Percentiles rank a stretch among this genome's conserved stretches.
Conservation (phyloP, 208 protist genomes). For the Herpetomonas tarakana region DNA sequence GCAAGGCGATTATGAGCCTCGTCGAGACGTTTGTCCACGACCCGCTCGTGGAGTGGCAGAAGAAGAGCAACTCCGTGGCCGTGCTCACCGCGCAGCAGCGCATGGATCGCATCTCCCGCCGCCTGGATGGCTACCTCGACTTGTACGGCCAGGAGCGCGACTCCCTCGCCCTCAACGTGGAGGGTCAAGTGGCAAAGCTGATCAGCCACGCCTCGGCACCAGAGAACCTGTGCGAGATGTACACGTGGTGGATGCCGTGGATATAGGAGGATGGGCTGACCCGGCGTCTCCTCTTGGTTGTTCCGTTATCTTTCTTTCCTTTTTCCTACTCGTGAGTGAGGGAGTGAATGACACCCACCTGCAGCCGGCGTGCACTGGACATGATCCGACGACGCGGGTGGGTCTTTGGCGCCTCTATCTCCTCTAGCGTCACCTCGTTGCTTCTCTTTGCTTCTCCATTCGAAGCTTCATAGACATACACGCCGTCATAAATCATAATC, state of each 20-base stretch:
- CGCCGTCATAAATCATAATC: too few relatives aligned
- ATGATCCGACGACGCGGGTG: too few relatives aligned
- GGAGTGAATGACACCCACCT: too few relatives aligned
- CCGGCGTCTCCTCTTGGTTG: neutral
- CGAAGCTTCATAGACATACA: too few relatives aligned
- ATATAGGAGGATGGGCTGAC: slow-evolving; percentile 57
- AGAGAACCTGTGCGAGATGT: slow-evolving; percentile 94
- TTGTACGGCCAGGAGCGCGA: slow-evolving; percentile 67
- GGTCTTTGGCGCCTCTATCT: too few relatives aligned
- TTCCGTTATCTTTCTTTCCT: neutral
- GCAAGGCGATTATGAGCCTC: slow-evolving; percentile 93
- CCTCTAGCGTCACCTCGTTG: too few relatives aligned
- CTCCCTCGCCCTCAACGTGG: slow-evolving; percentile 79
- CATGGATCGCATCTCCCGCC: slow-evolving; percentile 68
- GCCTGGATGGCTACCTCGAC: slow-evolving; percentile 81
- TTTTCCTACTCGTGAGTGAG: slow-evolving; percentile 1
- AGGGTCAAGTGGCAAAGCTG: slow-evolving; percentile 92
- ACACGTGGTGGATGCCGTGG: slow-evolving; percentile 97
- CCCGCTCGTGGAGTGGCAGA: slow-evolving; percentile 94
- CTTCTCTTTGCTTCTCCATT: too few relatives aligned
- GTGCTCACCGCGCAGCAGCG: slow-evolving; percentile 42
- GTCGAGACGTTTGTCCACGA: slow-evolving; percentile 96
- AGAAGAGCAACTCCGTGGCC: slow-evolving; percentile 12
- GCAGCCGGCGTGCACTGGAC: too few relatives aligned
- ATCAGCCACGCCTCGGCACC: slow-evolving; percentile 90